These are phyloP conservation scores for Cenococcum geophilum DNA, from an alignment of 495 filamentous ascomycete species.

Conservation along the genomic window DNA sequence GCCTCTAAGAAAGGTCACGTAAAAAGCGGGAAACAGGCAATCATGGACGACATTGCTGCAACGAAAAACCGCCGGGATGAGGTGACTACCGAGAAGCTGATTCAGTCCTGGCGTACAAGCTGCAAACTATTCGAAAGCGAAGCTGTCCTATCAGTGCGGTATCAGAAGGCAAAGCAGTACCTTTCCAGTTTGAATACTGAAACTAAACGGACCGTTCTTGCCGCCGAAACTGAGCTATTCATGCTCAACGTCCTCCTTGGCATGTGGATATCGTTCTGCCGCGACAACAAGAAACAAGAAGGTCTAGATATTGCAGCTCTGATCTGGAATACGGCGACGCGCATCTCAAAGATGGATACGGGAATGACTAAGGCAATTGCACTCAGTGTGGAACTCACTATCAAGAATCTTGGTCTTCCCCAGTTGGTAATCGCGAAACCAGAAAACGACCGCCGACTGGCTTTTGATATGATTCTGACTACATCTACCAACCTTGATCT, in stretches of 20 bases:
- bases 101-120: slow-evolving; percentile 28
- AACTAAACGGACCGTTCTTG: slow-evolving; percentile 30
- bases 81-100: slow-evolving; percentile 16
- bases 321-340: slow-evolving; percentile 26
- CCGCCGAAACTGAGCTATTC: slow-evolving; percentile 46
- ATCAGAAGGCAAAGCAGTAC: slow-evolving; percentile 32
- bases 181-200: slow-evolving; percentile 31
- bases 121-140: slow-evolving; percentile 32
- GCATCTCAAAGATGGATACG: slow-evolving; percentile 19
- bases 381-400: slow-evolving; percentile 24
- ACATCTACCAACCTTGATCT: slow-evolving; percentile 20
- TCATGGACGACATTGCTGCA: slow-evolving; percentile 32
- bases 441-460: slow-evolving; percentile 34
- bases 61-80: slow-evolving; percentile 33
- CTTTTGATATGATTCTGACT: slow-evolving; percentile 38
- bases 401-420: slow-evolving; percentile 35
- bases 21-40: slow-evolving; percentile 37
- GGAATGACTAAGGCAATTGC: slow-evolving; percentile 38
- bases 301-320: slow-evolving; percentile 32
- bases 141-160: slow-evolving; percentile 16
- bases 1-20: slow-evolving; percentile 17
- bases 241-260: slow-evolving; percentile 42
- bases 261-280: slow-evolving; percentile 32
- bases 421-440: slow-evolving; percentile 17
- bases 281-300: slow-evolving; percentile 24